Base-by-base conservation (phyloP, 768 basidiomycete genomes). In the Leccinum uliginosum region DNA sequence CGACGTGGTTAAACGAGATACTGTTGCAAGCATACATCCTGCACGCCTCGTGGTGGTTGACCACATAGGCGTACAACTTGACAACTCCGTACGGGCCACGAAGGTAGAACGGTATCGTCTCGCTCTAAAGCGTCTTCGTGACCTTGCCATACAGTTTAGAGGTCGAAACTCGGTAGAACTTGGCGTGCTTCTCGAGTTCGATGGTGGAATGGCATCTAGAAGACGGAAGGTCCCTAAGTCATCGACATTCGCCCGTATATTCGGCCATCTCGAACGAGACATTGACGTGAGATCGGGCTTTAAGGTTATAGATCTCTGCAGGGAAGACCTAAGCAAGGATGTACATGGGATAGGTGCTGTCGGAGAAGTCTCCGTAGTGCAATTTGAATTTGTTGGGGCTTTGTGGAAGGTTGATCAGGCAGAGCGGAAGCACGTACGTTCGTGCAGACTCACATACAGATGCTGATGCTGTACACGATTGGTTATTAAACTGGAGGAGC, bases 251-350 rank as follows among this genome's bases (percentile, higher is more conserved):
- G 54, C 91, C 94, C 0, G 96, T 98, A 77, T 98, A 98, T 75
- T 98, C 95, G 24, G 95, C 92, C 93, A 98, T 96, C 74, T 98
- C 96, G 73, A 98, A 98, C 26, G 94, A 97, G 62, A 98, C 95
- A 74, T 98, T 98, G 78, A 98, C 95, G 76, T 98, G 95, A 44
- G 91, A 93, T 73, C 98, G 95, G 15, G 95, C 95, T 45, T 93
- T 95, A 52, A 98, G 87, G 74, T 98, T 98, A 83, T 97, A 98
- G 59, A 98, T 87, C 75, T 98, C 95, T 19, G 93, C 87, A 3
- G 95, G 95, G 72, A 90, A 89, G 55, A 97, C 93, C 65, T 92
- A 86, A 3, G 95, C 89, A 71, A 98, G 87, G 77, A 98, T 89
- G 75, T 94, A 94, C 46, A 97, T 95, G 60, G 98, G 85, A 71